phyloP scores from a whole-genome alignment of 202 grass and related monocot genomes.

The Carex sylvatica region DNA sequence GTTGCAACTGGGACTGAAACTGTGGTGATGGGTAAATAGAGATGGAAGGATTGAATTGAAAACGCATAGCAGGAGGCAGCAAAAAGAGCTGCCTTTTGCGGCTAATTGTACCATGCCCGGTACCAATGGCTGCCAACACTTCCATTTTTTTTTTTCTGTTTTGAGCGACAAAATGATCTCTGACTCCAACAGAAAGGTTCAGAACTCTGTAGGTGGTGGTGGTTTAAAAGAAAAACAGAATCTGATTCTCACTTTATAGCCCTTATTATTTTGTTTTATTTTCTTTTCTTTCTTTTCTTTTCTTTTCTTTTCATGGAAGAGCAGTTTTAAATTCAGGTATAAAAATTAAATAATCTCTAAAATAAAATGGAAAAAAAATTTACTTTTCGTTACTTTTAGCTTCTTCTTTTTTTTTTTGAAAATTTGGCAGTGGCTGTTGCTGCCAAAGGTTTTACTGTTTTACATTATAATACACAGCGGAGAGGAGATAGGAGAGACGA shows the following conservation, averaged over 20 bases:
- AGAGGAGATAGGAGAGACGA: too few relatives aligned
- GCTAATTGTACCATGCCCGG: neutral
- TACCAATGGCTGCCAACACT: neutral
- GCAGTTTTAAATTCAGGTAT: neutral
- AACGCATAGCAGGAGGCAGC: neutral
- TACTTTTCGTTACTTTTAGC: too few relatives aligned
- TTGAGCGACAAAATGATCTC: neutral
- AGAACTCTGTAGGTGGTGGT: neutral
- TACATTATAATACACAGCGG: too few relatives aligned
- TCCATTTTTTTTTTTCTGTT: neutral
- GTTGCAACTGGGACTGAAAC: constrained; percentile 2
- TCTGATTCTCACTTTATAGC: neutral
- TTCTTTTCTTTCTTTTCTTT: too few relatives aligned
- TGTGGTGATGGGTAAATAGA: neutral
- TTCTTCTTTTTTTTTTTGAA: too few relatives aligned
- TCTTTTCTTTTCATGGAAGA: neutral
- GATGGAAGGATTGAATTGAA: neutral
- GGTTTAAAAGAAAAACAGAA: neutral
- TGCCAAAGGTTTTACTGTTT: too few relatives aligned
- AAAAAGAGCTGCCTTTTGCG: neutral
- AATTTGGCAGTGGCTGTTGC: too few relatives aligned
- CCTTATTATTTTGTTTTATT: too few relatives aligned
- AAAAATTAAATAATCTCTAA: neutral
- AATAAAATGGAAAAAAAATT: too few relatives aligned
- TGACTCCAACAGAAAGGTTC: neutral